Base-by-base conservation (phyloP, 2,329 filamentous ascomycete species). In the Metarhizium brunneum region DNA sequence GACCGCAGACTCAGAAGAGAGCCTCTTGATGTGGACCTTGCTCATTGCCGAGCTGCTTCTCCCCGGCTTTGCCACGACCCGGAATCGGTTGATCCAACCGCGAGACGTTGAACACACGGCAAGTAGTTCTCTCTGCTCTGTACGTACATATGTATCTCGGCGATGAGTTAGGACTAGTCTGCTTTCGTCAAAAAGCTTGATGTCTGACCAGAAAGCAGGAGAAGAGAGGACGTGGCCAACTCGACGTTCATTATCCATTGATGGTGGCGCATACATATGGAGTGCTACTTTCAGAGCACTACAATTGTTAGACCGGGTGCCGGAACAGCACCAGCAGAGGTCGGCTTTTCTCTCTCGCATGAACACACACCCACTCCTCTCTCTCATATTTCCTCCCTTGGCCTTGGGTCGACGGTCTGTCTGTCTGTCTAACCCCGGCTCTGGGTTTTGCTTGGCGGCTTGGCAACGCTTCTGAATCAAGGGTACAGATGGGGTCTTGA, bases 211-310 rank as follows among this genome's bases (percentile, higher is more conserved):
- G 52, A 54, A 51, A 47, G 50, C 52, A 30, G 30, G 36, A 51
- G 36, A 51, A 32, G 53, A 51, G 52, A 56, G 47, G 54, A 45
- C 35, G 52, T 54, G 45, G 13, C 52, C 49, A 30, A 14, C 25
- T 11, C 29, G 32, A 6, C 25, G 32, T 40, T 38, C 30, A 43
- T 25, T 25, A 25, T 25, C 25, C 25, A 25, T 25, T 25, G 25
- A 25, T 25, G 25, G 25, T 25, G 4, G 25, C 4, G 4, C 25
- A 25, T 25, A 25, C 25, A 25, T 25, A 25, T 25, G 25, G 25
- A 25, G 25, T 25, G 4, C 25, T 25, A 25, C 25, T 25, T 25
- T 25, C 25, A 25, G 25, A 25, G 25, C 25, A 25, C 25, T 25
- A 25, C 25, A 25, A 25, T 25, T 25, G 25, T 25, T 11, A 35